These are phyloP conservation scores for Penicillium italicum DNA, from an alignment of 2,329 filamentous ascomycete genomes.

Conservation along the genomic window DNA sequence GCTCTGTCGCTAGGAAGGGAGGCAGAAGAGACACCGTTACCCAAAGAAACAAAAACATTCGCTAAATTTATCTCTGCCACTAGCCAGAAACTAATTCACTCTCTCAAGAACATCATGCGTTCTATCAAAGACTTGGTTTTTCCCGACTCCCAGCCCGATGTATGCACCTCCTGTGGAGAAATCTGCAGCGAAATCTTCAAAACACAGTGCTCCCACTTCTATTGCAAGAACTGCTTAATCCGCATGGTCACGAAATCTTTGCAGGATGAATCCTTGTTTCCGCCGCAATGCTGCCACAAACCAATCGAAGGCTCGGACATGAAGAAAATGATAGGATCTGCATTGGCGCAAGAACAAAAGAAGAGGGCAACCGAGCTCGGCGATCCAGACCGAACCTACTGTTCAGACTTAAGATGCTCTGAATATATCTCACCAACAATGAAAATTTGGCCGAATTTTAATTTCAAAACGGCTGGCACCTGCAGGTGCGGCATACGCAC, in stretches of 20 bases:
- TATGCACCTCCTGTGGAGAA: not conserved
- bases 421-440: not conserved
- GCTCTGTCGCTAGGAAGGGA: not conserved
- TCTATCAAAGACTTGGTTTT: not conserved
- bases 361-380: not conserved
- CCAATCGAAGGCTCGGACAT: not conserved
- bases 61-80: not conserved
- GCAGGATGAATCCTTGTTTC: not conserved
- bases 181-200: not conserved
- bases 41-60: not conserved
- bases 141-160: not conserved
- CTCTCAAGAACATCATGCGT: not conserved
- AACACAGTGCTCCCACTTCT: not conserved
- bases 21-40: not conserved
- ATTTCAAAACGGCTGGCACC: not conserved
- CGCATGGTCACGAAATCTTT: not conserved
- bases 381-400: not conserved
- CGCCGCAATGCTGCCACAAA: not conserved
- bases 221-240: not conserved
- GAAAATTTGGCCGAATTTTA: not conserved
- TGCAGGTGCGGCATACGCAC: not conserved
- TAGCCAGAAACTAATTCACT: not conserved
- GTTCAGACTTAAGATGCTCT: not conserved
- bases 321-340: not conserved
- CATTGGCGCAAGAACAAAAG: not conserved